Percentiles rank a stretch among this genome's conserved stretches.
Conservation (phyloP, 192 early-diverging fungal species). For the Linnemannia zychae region DNA sequence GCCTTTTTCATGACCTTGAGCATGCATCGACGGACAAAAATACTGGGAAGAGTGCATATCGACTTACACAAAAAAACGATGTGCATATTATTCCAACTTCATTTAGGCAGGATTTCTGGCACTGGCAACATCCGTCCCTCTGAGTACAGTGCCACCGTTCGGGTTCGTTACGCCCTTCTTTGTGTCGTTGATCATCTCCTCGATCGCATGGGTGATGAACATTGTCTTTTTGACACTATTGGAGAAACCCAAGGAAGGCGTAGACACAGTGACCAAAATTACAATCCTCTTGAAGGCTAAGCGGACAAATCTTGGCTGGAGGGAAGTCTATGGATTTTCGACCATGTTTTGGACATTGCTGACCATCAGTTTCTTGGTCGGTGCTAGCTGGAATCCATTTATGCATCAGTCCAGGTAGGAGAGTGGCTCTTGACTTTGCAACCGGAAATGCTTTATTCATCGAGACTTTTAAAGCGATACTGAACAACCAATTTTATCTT, state of each 20-base stretch:
- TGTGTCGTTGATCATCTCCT: slow-evolving; percentile 73
- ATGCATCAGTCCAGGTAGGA: slow-evolving; percentile 61
- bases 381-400: slow-evolving; percentile 57
- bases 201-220: slow-evolving; percentile 77
- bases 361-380: slow-evolving; percentile 56
- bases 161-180: slow-evolving; percentile 63
- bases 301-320: slow-evolving; percentile 47
- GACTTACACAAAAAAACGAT: not conserved
- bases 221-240: slow-evolving; percentile 75
- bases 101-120: slow-evolving; percentile 75
- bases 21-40: not conserved
- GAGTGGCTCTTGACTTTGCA: not conserved
- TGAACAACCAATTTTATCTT: not conserved
- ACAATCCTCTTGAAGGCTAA: slow-evolving; percentile 45
- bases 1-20: not conserved
- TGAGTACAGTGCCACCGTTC: slow-evolving; percentile 63
- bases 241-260: slow-evolving; percentile 55
- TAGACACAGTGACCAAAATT: slow-evolving; percentile 47
- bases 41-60: not conserved
- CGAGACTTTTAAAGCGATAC: not conserved
- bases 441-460: not conserved
- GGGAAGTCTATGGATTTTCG: slow-evolving; percentile 59
- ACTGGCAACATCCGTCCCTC: slow-evolving; percentile 73
- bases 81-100: not conserved
- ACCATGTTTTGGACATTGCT: slow-evolving; percentile 59